Evolutionary conservation across 2,329 filamentous ascomycete species (phyloP), one percentile per base, ranked within the genome.

Genomic region (Hypoxylon sp.): DNA sequence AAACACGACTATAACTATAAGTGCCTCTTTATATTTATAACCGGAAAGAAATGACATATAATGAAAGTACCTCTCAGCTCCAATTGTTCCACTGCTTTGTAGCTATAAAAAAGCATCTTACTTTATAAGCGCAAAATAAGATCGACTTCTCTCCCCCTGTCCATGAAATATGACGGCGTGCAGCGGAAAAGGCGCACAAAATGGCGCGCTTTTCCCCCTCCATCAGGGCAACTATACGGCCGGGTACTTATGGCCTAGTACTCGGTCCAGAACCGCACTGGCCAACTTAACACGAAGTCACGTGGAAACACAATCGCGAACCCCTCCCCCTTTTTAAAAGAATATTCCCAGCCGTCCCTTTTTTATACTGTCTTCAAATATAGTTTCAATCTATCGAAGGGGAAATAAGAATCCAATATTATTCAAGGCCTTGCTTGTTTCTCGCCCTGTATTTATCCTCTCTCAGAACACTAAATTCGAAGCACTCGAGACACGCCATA

Each of bases 251-350:
- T 27, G 25, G 3, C 25, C 25, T 27, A 5, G 25, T 27, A 22
- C 57, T 64, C 48, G 61, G 61, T 31, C 57, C 17, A 63, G n/a
- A 46, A 20, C 37, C 20, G 46, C 62, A 59, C 49, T 61, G 49
- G 14, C 56, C 63, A 65, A 51, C 57, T 69, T 64, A 71, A 71
- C 69, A 71, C 69, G 69, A 69, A 71, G 33, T 71, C 69, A 71
- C 69, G 66, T 71, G 69, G 10, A 1, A 31, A 56, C 35, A 51
- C 17, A 27, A 22, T 51, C 67, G 55, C 51, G 60, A 54, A 25
- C 51, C 46, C 58, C 30, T 33, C 61, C 42, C 44, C 64, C 31
- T 22, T 48, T 62, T 22, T 33, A 17, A 4, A 14, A 33, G 27
- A 50, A 31, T 30, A 50, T 17, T 37, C 11, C 33, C 13, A 37